Evolutionary conservation across 2,329 filamentous ascomycete genomes (phyloP).

Genomic region (Fusarium subglutinans): DNA sequence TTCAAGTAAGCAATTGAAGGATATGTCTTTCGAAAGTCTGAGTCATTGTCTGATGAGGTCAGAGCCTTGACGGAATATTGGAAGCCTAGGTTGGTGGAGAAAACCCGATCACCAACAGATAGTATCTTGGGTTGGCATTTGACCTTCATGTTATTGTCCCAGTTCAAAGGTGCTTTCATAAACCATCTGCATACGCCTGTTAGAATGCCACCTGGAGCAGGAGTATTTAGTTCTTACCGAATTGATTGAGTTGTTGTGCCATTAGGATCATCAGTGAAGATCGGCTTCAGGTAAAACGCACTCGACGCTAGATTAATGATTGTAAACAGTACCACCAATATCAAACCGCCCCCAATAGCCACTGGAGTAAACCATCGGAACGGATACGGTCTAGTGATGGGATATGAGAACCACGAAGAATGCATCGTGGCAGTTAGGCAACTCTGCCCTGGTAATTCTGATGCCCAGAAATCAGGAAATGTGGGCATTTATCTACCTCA

Average conservation of each 20-base stretch:
- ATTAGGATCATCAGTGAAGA: conserved; percentile 20
- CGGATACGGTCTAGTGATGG: conserved; percentile 11
- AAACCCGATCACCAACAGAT: conserved; percentile 23
- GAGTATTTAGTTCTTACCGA: not conserved
- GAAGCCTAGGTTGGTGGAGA: not conserved
- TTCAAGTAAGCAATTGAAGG: conserved; percentile 14
- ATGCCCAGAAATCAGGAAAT: not conserved
- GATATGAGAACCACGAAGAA: conserved; percentile 24
- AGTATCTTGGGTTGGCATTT: conserved; percentile 19
- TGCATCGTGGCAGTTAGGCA: not conserved
- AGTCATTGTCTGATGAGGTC: not conserved
- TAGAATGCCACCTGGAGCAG: not conserved
- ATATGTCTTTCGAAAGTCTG: not conserved
- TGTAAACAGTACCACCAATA: not conserved
- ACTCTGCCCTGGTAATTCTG: too few relatives aligned
- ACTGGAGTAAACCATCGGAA: conserved; percentile 27
- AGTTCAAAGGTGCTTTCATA: conserved; percentile 20
- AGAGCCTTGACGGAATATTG: conserved; percentile 22
- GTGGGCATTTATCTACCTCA: not conserved
- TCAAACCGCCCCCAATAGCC: not conserved
- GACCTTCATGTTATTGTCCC: conserved; percentile 2
- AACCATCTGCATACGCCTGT: not conserved
- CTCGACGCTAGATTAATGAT: conserved; percentile 25
- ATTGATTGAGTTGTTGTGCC: not conserved
- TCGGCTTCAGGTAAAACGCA: conserved; percentile 12